Base-by-base conservation (phyloP, 306 rosid species). In the Macrotyloma uniflorum region DNA sequence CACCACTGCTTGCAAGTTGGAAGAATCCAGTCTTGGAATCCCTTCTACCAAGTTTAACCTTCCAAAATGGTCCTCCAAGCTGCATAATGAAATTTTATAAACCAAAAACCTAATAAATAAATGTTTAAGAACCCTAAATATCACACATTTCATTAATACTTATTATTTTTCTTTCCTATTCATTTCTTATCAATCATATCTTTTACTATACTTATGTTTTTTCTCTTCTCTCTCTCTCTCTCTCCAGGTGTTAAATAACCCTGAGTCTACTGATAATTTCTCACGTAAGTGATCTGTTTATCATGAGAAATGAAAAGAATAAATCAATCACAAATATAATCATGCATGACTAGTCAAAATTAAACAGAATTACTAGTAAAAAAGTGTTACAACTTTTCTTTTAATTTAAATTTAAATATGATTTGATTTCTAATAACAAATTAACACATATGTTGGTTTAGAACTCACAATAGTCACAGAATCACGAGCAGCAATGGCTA, bases 1-100 rank as follows among this genome's bases (percentile, higher is more conserved):
- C 90, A 50, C 93, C 91, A 76, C 83, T 89, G 3, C 43, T 72
- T 15, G 97, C 93, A 20, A 2, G 88, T 0, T 49, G 8, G 0
- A 85, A 22, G 85, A 87, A 89, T 0, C 94, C 84, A 55, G 94
- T 89, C 66, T 78, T 84, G 2, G 98, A 87, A 85, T 94, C 98
- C 71, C 97, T 92, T 87, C 98, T 94, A 87, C 98, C 98, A 28
- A 94, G 81, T 79, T 87, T 94, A 28, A 92, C 95, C 1, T 80
- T 46, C 94, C 94, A 94, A 69, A 35, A 42, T n/a, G 98, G 95
- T 40, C 98, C 98, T 78, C 97, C 96, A 15, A 94, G 94, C 98
- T 94, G 61, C 64, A 65, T 0, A 1, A 32, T 53, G 1, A 14
- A 20, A 64, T 35, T 36, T 42, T 50, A 22, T 19, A 55, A 74